Evolutionary conservation across 495 filamentous ascomycete species (phyloP), one percentile per base, ranked within the genome.

Genomic region (Trichoderma parareesei): DNA sequence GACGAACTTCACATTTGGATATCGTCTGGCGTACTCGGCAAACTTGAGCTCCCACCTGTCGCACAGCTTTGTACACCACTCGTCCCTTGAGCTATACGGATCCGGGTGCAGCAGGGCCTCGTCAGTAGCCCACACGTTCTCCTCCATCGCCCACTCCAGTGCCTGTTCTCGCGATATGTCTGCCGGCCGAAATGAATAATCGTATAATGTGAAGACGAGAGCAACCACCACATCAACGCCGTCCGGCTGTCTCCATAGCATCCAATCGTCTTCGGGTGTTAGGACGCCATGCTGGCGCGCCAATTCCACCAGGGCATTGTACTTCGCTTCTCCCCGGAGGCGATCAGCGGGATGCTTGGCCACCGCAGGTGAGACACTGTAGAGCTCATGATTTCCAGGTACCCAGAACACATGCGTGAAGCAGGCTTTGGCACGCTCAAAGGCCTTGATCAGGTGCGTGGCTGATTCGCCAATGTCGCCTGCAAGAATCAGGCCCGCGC

Each of bases 341-440:
- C 20, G 37, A 10, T 41, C 60, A 27, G 38, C 38, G 42, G 60
- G 38, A 8, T 62, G 60, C 61, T 70, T 66, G n/a, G 67, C 69
- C 10, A 62, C 64, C 16, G 69, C 63, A 61, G 69, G 65, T 33
- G 42, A 61, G 66, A 73, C 64, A 10, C 71, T 70, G 69, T 75
- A 75, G 60, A 75, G 70, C 69, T 75, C 73, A 60, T 75, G 73
- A 64, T 75, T 75, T 38, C 73, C 73, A 4, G 73, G 73, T 38
- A 72, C 73, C 73, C 73, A 75, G 44, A 70, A 75, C 9, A 75
- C 73, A 10, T 67, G 62, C 2, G 46, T 60, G 62, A 75, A 75
- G 13, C 66, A 67, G 42, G 68, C 66, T 43, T 65, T 75, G 38
- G 67, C 73, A 6, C 60, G 61, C 2, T 46, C 20, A 65, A 75